phyloP scores from a whole-genome alignment of 1,284 basidiomycete genomes.

The Prillingera fragicola region DNA sequence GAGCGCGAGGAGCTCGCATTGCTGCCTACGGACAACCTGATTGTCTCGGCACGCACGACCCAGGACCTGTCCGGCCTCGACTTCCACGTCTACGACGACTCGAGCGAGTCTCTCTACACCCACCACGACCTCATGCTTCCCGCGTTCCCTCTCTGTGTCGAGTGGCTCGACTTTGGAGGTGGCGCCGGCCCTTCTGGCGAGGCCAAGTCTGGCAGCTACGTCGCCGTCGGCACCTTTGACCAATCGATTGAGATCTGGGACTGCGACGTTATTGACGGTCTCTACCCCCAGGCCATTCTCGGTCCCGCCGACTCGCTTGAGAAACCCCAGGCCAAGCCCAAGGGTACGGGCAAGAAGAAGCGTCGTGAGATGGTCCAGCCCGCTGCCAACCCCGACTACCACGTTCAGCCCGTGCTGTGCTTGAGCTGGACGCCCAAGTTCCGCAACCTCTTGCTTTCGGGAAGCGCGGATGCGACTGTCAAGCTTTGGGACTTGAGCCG shows the following conservation, averaged over 20 bases:
- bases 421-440: constrained; percentile 89
- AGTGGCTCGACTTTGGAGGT: constrained; percentile 89
- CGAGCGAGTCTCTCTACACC: constrained; percentile 85
- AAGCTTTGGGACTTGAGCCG: constrained; percentile 95
- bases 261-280: constrained; percentile 84
- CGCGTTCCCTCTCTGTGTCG: constrained; percentile 94
- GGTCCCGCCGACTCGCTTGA: constrained; percentile 65
- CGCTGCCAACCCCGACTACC: constrained; percentile 62
- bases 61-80: constrained; percentile 96
- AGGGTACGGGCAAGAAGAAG: constrained; percentile 90
- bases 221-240: constrained; percentile 95
- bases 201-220: constrained; percentile 65
- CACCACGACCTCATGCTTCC: constrained; percentile 98
- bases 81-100: constrained; percentile 89
- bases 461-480: constrained; percentile 89
- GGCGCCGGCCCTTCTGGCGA: constrained; percentile 40
- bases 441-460: constrained; percentile 83
- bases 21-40: constrained; percentile 81
- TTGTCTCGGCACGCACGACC: constrained; percentile 91
- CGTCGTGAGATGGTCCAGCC: constrained; percentile 78
- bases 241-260: constrained; percentile 99
- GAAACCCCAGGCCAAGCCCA: constrained; percentile 67
- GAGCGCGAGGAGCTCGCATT: constrained; percentile 90
- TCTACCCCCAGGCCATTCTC: constrained; percentile 89
- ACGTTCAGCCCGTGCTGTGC: constrained; percentile 87